A percentile compares a stretch with the other conserved stretches of the same genome.
Conservation (phyloP, 2,329 filamentous ascomycete species). For the Neonectria sp. region DNA sequence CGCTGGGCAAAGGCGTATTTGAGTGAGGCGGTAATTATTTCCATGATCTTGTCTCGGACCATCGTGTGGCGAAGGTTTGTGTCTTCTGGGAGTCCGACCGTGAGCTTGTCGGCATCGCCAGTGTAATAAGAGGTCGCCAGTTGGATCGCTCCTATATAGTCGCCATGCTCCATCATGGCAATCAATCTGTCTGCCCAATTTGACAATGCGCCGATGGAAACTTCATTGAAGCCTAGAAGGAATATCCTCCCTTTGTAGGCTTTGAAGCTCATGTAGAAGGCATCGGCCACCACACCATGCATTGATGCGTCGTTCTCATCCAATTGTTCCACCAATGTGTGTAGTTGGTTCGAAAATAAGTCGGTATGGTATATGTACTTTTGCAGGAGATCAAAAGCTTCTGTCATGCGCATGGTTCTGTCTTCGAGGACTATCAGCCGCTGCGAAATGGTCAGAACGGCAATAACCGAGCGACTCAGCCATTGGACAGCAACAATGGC, state of each 20-base stretch:
- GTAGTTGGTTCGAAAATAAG: slow-evolving; percentile 89
- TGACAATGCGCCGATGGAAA: slow-evolving; percentile 91
- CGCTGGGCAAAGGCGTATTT: slow-evolving; percentile 87
- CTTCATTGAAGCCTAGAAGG: slow-evolving; percentile 91
- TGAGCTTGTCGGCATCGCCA: slow-evolving; percentile 93
- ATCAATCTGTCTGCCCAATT: slow-evolving; percentile 98
- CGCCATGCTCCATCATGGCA: slow-evolving; percentile 96
- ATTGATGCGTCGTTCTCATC: slow-evolving; percentile 90
- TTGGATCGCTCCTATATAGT: slow-evolving; percentile 92
- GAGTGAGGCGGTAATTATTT: slow-evolving; percentile 93
- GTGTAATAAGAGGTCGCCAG: slow-evolving; percentile 94
- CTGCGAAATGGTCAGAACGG: slow-evolving; percentile 94
- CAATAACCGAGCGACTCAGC: slow-evolving; percentile 93
- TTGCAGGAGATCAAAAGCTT: slow-evolving; percentile 92
- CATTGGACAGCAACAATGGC: slow-evolving; percentile 97
- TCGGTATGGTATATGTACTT: slow-evolving; percentile 95
- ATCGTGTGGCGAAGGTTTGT: slow-evolving; percentile 81
- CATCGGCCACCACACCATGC: slow-evolving; percentile 97
- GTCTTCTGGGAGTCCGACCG: slow-evolving; percentile 93
- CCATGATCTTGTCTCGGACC: slow-evolving; percentile 89
- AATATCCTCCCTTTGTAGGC: slow-evolving; percentile 96
- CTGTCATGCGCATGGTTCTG: slow-evolving; percentile 88
- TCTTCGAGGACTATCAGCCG: slow-evolving; percentile 94
- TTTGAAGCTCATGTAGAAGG: slow-evolving; percentile 98
- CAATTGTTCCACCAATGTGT: slow-evolving; percentile 86